Percentiles rank a stretch among this genome's conserved stretches.
Conservation (phyloP, 1,139 yeast species). For the Kodamaea alishanica region DNA sequence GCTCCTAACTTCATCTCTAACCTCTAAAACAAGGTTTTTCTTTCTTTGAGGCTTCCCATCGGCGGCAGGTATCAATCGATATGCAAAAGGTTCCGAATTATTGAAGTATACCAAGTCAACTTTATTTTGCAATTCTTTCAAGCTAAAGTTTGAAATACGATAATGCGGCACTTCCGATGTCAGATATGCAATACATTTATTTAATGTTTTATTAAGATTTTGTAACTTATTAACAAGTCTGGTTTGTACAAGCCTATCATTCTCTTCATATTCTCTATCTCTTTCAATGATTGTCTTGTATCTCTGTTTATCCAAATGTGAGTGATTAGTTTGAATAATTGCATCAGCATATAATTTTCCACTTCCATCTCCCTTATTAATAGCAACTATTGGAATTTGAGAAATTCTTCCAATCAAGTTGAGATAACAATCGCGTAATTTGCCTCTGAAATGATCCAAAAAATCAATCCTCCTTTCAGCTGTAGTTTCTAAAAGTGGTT, state of each 20-base stretch:
- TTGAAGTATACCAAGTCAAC: slow-evolving; percentile 37
- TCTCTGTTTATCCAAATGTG: slow-evolving; percentile 16
- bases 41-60: slow-evolving; percentile 17
- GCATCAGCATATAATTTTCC: slow-evolving; percentile 41
- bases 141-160: slow-evolving; percentile 24
- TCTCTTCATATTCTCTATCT: slow-evolving; percentile 16
- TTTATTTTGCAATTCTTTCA: slow-evolving; percentile 38
- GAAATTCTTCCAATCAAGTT: slow-evolving; percentile 34
- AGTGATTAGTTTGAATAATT: slow-evolving; percentile 34
- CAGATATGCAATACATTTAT: slow-evolving; percentile 29
- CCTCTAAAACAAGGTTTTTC: slow-evolving; percentile 34
- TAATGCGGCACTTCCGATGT: slow-evolving; percentile 35
- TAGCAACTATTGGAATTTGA: slow-evolving; percentile 41
- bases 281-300: slow-evolving; percentile 11
- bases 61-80: slow-evolving; percentile 10
- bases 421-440: slow-evolving; percentile 37
- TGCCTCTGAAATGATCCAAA: slow-evolving; percentile 32
- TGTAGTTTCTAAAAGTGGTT: slow-evolving; percentile 35
- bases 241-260: slow-evolving; percentile 28
- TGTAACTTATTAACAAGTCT: slow-evolving; percentile 23
- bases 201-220: slow-evolving; percentile 22
- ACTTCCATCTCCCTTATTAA: slow-evolving; percentile 28
- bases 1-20: slow-evolving; percentile 39
- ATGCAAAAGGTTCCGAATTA: slow-evolving; percentile 25
- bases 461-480: slow-evolving; percentile 32